Percentiles rank a stretch among this genome's conserved stretches.
These are phyloP conservation scores for Prunus padus DNA, from an alignment of 306 rosid species.

Conservation along the genomic window DNA sequence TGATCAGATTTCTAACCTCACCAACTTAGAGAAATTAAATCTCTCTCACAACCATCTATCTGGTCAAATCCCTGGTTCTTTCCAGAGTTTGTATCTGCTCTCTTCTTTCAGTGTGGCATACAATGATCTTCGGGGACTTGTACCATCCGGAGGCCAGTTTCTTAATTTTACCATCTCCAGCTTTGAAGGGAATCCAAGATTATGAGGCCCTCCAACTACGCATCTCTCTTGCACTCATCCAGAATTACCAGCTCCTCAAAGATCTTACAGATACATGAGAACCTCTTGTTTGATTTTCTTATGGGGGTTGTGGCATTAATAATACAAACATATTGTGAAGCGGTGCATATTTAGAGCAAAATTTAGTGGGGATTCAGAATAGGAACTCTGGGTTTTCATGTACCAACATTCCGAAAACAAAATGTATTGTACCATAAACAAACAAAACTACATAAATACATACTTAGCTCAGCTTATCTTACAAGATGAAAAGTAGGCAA, in stretches of 20 bases:
- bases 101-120: slow-evolving; percentile 70
- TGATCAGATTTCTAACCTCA: slow-evolving; percentile 62
- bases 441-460: too few species aligned
- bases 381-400: too few species aligned
- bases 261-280: slow-evolving; percentile 28
- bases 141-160: slow-evolving; percentile 80
- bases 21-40: slow-evolving; percentile 73
- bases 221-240: slow-evolving; percentile 54
- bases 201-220: slow-evolving; percentile 54
- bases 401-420: too few species aligned
- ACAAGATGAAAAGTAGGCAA: too few species aligned
- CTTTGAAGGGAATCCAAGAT: slow-evolving; percentile 60
- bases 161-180: slow-evolving; percentile 61
- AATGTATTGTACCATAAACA: too few species aligned
- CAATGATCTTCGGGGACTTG: slow-evolving; percentile 70
- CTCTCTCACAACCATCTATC: slow-evolving; percentile 64
- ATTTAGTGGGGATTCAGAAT: too few species aligned
- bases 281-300: not conserved
- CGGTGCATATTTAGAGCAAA: too few species aligned
- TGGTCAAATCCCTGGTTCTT: slow-evolving; percentile 76
- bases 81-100: slow-evolving; percentile 63
- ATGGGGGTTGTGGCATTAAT: too few species aligned
- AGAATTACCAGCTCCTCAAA: slow-evolving; percentile 10
- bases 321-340: too few species aligned
- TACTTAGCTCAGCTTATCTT: too few species aligned